Base-by-base conservation (phyloP, 2,329 filamentous ascomycete genomes). In the Beauveria sp. region DNA sequence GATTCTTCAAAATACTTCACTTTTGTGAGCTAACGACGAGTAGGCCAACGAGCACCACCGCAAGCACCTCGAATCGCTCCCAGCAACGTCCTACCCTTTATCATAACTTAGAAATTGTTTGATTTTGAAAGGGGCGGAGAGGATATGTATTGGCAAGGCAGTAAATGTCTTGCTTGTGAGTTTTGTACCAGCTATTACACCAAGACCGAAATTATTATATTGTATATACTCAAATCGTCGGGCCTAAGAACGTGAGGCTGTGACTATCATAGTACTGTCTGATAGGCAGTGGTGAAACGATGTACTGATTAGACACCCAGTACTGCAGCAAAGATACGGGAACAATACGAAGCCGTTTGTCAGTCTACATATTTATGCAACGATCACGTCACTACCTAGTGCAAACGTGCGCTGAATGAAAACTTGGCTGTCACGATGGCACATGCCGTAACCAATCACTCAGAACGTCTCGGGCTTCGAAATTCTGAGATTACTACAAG, bases 41-140 rank as follows among this genome's bases (percentile, higher is more conserved):
- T 65, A 98, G 93, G 93, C 93, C 65, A 86, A 97, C 73, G 91
- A 96, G 75, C 89, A 96, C 72, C 86, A 97, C 82, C 85, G 91
- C 73, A 83, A 88, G 74, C 85, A 92, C 74, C 86, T 98, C 67
- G 85, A 97, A 78, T 88, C 93, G 62, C 83, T 93, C 18, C 88
- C 91, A 34, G 79, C 85, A 67, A 92, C 90, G 20, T 87, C 90
- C 65, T 96, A 95, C 75, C 93, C 93, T 45, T 83, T 98, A 62
- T 82, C 78, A 73, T 81, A 72, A 76, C 61, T n/a, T 56, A 24
- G 42, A 49, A 12, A 18, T 34, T 50, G 22, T 16, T 43, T 60
- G 50, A 22, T 52, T 48, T 45, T 50, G 38, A 20, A 38, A 34
- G 51, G 3, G 38, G 34, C 18, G 51, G 5, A 46, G 56, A 51